These are phyloP conservation scores for Blastocystis sp. DNA, from an alignment of 352 stramenopile species.

Conservation along the genomic window DNA sequence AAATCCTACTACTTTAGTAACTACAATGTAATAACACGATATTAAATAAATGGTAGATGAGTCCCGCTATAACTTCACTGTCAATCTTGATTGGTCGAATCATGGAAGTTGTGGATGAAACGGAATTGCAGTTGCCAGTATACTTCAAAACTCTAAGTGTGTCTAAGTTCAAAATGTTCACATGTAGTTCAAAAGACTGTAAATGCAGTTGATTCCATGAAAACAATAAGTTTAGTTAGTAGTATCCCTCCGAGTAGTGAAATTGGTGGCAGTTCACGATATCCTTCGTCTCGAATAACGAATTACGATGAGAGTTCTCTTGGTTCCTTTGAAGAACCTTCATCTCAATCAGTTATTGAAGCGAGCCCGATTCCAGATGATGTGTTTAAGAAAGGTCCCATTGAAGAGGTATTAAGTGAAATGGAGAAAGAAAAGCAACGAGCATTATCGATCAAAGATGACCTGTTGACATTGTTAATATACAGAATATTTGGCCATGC, in stretches of 20 bases:
- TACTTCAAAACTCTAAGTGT: background rate
- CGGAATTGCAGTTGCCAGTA: background rate
- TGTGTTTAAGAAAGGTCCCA: background rate
- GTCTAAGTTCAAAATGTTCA: background rate
- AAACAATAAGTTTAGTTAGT: background rate
- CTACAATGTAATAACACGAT: constrained; percentile 2
- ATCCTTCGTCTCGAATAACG: background rate
- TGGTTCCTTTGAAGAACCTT: background rate
- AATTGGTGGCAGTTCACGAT: too few species aligned
- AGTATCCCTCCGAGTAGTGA: too few species aligned
- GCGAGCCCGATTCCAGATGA: background rate
- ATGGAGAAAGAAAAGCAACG: background rate
- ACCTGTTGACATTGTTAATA: background rate
- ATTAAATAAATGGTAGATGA: background rate
- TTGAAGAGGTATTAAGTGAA: background rate
- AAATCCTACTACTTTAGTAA: constrained; percentile 57
- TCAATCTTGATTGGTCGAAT: constrained; percentile 5
- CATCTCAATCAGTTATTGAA: background rate
- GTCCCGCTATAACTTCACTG: constrained; percentile 1
- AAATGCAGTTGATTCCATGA: background rate
- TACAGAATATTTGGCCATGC: background rate
- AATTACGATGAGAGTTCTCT: background rate
- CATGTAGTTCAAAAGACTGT: background rate
- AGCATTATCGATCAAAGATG: background rate
- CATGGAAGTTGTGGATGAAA: background rate